Base-by-base conservation (phyloP, 192 early-diverging fungal species). In the Umbelopsis isabellina region DNA sequence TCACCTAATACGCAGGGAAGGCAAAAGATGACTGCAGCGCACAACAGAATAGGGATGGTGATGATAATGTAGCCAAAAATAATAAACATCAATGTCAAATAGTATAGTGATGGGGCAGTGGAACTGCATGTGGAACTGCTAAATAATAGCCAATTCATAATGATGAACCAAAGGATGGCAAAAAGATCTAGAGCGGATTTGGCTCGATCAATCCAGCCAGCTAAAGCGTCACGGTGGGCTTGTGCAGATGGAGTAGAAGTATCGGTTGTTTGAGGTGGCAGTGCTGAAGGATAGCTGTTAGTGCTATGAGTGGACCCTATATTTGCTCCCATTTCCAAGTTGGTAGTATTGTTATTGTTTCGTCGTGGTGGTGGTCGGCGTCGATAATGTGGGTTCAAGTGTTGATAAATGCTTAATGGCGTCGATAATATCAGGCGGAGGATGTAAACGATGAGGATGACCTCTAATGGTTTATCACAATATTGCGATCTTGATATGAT, bases 111-210 rank as follows among this genome's bases (percentile, higher is more conserved):
- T 0, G 88, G 87, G 41, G 91, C 89, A 23, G 77, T 82, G 0
- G 69, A 10, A 35, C 74, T 72, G 70, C 86, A 90, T 8, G 53
- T 76, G 2, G 73, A 69, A 27, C 80, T 82, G 11, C 84, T 83
- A 67, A 93, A 92, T 22, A 91, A 69, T 64, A 88, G 85, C 72
- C 87, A 89, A 72, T 93, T 93, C 69, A 88, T 90, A 72, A 85
- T 71, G 49, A 92, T 76, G 72, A 91, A 92, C 82, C 89, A 81
- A 23, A 88, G 71, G 18, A 84, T 77, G 21, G 83, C 83, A 73
- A 86, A 79, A 12, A 88, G 49, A 66, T 89, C 85, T n/a, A 91
- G 76, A 50, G 82, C 66, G 21, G 84, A 84, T 79, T 87, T 88
- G 33, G 86, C 69, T 48, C 90, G 89, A 83, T 71, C 70, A n/a